Percentiles rank a stretch among this genome's conserved stretches.
phyloP scores from a whole-genome alignment of 176 grass and related monocot genomes.

The maize (Zea mays) region Zm-B73-REFERENCE-NAM-5.0 NC_050101.1:175739001-175739500 shows the following conservation, averaged over 20 bases:
- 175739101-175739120: not conserved
- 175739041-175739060: too few species aligned
- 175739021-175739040: too few species aligned
- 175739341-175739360: not conserved
- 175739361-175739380: not conserved
- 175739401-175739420: not conserved
- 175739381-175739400: not conserved
- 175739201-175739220: constrained; percentile 15
- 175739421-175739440: not conserved
- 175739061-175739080: too few species aligned
- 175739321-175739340: not conserved
- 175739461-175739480: not conserved
- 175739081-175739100: too few species aligned
- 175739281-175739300: not conserved
- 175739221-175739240: not conserved
- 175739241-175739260: too few species aligned
- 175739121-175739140: not conserved
- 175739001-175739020: too few species aligned
- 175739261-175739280: too few species aligned
- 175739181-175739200: not conserved
- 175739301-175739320: not conserved
- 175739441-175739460: not conserved
- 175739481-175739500: not conserved
- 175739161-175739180: not conserved
- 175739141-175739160: not conserved